These are phyloP conservation scores for Lentinula guzmanii DNA, from an alignment of 768 basidiomycete genomes.

Conservation along the genomic window DNA sequence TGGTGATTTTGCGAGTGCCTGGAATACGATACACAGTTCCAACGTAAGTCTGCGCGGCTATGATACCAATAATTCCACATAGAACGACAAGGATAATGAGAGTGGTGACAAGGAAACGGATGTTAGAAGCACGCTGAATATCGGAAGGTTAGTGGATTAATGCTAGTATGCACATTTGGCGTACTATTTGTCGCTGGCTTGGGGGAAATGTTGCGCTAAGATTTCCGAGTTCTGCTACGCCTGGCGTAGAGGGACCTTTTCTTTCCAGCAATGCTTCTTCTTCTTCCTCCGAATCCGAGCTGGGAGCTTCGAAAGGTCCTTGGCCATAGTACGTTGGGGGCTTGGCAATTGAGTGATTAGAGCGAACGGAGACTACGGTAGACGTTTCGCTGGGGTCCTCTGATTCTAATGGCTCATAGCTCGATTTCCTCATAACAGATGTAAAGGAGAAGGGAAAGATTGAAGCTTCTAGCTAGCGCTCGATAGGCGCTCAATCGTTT, in stretches of 20 bases:
- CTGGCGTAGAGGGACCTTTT: constrained; percentile 10
- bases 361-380: background rate
- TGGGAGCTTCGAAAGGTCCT: constrained; percentile 50
- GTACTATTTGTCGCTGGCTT: background rate
- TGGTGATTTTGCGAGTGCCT: constrained; percentile 63
- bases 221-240: constrained; percentile 14
- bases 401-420: constrained; percentile 5
- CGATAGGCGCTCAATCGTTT: background rate
- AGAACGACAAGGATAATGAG: constrained; percentile 54
- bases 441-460: background rate
- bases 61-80: constrained; percentile 65
- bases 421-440: constrained; percentile 4
- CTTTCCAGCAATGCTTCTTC: constrained; percentile 29
- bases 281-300: constrained; percentile 48
- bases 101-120: constrained; percentile 57
- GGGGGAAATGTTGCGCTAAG: background rate
- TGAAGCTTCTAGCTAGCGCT: background rate
- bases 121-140: constrained; percentile 40
- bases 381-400: constrained; percentile 7
- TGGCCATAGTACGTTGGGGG: constrained; percentile 41
- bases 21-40: constrained; percentile 44
- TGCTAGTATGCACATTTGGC: background rate
- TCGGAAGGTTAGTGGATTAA: background rate
- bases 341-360: background rate
- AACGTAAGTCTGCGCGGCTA: constrained; percentile 71